Evolutionary conservation across 2,329 filamentous ascomycete genomes (phyloP), one percentile per base, ranked within the genome.

Genomic region (Colletotrichum theobromicola): DNA sequence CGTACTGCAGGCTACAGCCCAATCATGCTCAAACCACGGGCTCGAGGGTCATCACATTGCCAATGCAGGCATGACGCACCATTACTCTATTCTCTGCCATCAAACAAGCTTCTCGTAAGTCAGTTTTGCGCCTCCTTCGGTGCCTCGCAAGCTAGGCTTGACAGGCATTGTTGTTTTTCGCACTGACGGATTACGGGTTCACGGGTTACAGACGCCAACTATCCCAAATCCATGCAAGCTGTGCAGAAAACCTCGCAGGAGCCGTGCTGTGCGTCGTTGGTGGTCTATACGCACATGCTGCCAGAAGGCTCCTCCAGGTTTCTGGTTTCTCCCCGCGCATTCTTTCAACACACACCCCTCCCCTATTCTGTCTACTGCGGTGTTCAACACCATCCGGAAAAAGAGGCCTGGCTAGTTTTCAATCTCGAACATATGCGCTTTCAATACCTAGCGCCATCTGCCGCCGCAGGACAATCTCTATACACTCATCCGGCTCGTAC

Each of bases 381-480:
- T 64, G 24, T 16, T 64, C 28, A 26, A 28, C 37, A 32, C 18
- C 10, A 16, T 21, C 21, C 61, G 16, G 61, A 64, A 46, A 64
- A 50, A 61, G 18, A 30, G 16, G 46, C 24, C n/a, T 30, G 10
- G 61, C 61, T 34, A 53, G n/a, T 67, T 34, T 76, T 76, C 80
- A 78, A 70, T 83, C 80, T 71, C 81, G 86, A 68, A 88, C 85
- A 79, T 86, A 89, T 30, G 81, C 79, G 77, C 87, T 87, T 61
- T 88, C 86, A 80, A 88, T 83, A 13, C 87, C 87, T 67, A 88
- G 79, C 75, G 85, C 79, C 78, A 84, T 77, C 77, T 81, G 81
- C 15, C 87, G 80, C 64, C 82, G 80, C 60, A 89, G 82, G 76
- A 78, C 80, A 75, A 87, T 78, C 21, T 83, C 80, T 60, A 83